Evolutionary conservation across 495 filamentous ascomycete genomes (phyloP), one percentile per base, ranked within the genome.

Genomic region (Penicillium longicatenatum): DNA sequence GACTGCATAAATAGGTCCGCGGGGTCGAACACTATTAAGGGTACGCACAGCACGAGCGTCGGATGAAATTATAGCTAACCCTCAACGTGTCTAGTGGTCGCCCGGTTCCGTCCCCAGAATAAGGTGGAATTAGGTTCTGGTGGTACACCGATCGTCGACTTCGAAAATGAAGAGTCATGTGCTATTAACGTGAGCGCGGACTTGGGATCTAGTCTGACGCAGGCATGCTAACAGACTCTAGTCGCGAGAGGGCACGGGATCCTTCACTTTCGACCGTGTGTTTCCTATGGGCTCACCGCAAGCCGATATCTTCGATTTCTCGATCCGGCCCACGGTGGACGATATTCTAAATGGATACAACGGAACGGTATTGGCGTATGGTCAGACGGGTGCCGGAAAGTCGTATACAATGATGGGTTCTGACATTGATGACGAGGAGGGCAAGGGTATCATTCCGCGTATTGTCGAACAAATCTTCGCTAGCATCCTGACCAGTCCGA

Each of bases 321-420:
- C 95, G 21, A 98, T 98, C 72, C 88, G 89, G 51, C 81, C 90
- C 8, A 98, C 94, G 6, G 95, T 98, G 61, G 94, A 98, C 74
- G 94, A 98, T 70, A 96, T 98, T 62, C 82, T 98, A 50, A 95
- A 97, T 74, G 94, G 94, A 59, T 98, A 98, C 83, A 98, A 98
- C 78, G 94, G 94, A 70, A 98, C 95, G 31, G 94, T 98, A 50
- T 98, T 98, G 70, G 94, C 94, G 60, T 98, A 98, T 70, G 94
- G 94, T 70, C 94, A 98, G 80, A 98, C 94, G 1, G 94, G 94
- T 72, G 93, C 95, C 6, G 94, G 94, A 74, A 98, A 98, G 78
- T 98, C 94, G 16, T 98, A 93, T 72, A 97, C 93, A 1, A 98
- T 98, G 94, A 98, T 98, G 94, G 93, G 93, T 52, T 88, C 86